Conservation (phyloP, 139 green algal genomes). For the Chlorella sp. region DNA sequence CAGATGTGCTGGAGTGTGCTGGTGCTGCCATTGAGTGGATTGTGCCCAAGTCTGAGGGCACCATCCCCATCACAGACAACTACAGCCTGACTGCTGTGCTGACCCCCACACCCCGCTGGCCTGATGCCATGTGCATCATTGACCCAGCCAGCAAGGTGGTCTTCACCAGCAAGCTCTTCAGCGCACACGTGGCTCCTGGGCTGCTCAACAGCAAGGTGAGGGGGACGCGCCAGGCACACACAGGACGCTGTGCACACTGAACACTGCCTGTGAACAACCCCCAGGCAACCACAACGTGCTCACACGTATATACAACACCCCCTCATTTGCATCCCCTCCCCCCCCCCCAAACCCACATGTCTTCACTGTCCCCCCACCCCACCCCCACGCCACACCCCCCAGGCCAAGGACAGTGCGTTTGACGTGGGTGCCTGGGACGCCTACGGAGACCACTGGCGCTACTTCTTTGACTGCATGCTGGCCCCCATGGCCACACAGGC, state of each 20-base stretch:
- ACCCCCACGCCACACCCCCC: too few species aligned
- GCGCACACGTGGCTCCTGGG: slow-evolving; percentile 56
- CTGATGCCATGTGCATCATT: slow-evolving; percentile 54
- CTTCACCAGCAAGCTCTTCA: slow-evolving; percentile 88
- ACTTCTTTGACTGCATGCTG: slow-evolving; percentile 96
- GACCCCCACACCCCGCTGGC: slow-evolving; percentile 83
- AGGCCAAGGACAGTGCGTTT: neutral
- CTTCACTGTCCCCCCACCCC: neutral
- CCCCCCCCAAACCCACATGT: neutral
- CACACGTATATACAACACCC: neutral
- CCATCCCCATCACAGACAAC: too few species aligned
- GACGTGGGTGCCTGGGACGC: slow-evolving; percentile 65
- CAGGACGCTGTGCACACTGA: neutral
- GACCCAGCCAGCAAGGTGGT: slow-evolving; percentile 28
- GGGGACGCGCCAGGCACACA: neutral
- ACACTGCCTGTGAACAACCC: neutral
- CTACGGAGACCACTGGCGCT: slow-evolving; percentile 77
- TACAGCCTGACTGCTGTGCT: too few species aligned
- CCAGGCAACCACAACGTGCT: neutral
- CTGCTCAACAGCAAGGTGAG: neutral
- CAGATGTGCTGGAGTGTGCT: too few species aligned
- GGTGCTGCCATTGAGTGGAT: too few species aligned
- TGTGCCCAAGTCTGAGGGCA: too few species aligned
- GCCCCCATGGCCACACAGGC: slow-evolving; percentile 20
- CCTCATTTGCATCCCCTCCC: neutral